phyloP scores from a whole-genome alignment of 2,329 filamentous ascomycete species.

The Harringtonia aguacate region DNA sequence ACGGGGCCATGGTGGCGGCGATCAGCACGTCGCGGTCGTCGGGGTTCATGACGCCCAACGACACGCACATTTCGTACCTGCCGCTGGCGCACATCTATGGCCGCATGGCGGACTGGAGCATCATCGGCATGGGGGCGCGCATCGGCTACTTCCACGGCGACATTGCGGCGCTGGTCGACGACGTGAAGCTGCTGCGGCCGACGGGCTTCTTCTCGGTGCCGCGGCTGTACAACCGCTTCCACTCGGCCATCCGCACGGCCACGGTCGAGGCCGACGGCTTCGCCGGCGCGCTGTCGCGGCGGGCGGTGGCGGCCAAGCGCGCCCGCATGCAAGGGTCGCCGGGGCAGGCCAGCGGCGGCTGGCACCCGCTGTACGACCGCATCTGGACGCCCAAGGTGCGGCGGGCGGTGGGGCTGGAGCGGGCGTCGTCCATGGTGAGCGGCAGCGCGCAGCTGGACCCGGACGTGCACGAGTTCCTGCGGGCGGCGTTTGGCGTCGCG shows the following conservation, averaged over 20 bases:
- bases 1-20: slow-evolving; percentile 69
- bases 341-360: slow-evolving; percentile 68
- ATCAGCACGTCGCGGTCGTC: slow-evolving; percentile 50
- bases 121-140: slow-evolving; percentile 58
- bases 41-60: slow-evolving; percentile 36
- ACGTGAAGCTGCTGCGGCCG: slow-evolving; percentile 77
- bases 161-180: slow-evolving; percentile 74
- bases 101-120: slow-evolving; percentile 68
- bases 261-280: slow-evolving; percentile 73
- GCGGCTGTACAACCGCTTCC: slow-evolving; percentile 84
- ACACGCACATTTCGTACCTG: slow-evolving; percentile 74
- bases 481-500: slow-evolving; percentile 67
- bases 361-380: slow-evolving; percentile 67
- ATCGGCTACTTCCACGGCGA: slow-evolving; percentile 95
- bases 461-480: slow-evolving; percentile 77
- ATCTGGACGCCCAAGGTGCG: slow-evolving; percentile 87
- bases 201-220: slow-evolving; percentile 83
- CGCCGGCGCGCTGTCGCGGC: slow-evolving; percentile 69
- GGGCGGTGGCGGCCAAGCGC: slow-evolving; percentile 70
- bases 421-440: slow-evolving; percentile 62
- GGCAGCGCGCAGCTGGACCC: slow-evolving; percentile 89
- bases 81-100: slow-evolving; percentile 93
- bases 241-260: slow-evolving; percentile 65
- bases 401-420: slow-evolving; percentile 71
- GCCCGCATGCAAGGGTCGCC: slow-evolving; percentile 62